These are phyloP conservation scores for Haplosporangium gracile DNA, from an alignment of 192 early-diverging fungal genomes.

Conservation along the genomic window DNA sequence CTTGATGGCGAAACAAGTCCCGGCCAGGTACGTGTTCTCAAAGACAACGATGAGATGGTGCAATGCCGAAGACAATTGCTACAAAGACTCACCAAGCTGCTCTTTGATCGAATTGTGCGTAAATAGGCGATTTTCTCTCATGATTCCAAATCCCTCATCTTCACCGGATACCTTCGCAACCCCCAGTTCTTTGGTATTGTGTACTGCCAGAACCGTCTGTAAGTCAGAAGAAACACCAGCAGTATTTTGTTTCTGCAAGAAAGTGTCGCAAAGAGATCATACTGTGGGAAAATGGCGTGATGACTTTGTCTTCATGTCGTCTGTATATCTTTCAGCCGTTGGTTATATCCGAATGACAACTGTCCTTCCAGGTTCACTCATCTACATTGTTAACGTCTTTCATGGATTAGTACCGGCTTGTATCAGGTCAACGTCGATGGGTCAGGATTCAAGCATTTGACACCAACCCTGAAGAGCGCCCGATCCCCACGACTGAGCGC, in stretches of 20 bases:
- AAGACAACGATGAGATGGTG: no score
- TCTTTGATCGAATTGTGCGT: background rate
- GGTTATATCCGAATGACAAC: background rate
- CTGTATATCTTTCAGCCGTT: background rate
- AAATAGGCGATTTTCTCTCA: conserved; percentile 63
- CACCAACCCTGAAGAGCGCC: conserved; percentile 50
- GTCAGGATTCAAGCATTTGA: conserved; percentile 44
- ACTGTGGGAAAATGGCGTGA: conserved; percentile 3
- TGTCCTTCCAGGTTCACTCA: background rate
- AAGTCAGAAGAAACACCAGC: background rate
- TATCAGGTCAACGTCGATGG: conserved; percentile 66
- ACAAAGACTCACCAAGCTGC: background rate
- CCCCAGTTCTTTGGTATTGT: conserved; percentile 72
- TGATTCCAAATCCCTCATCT: conserved; percentile 67
- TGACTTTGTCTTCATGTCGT: background rate
- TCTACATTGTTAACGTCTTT: background rate
- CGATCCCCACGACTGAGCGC: conserved; percentile 74
- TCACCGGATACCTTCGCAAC: conserved; percentile 72
- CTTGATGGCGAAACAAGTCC: conserved; percentile 52
- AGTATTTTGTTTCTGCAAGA: background rate
- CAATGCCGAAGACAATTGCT: no score
- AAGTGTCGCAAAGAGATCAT: background rate
- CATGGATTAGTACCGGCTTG: conserved; percentile 57
- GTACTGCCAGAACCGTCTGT: conserved; percentile 77
- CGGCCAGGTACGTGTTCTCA: conserved; percentile 43